Evolutionary conservation across 2,329 filamentous ascomycete species (phyloP), one percentile per base, ranked within the genome.

Genomic region (Fusarium robinianum): DNA sequence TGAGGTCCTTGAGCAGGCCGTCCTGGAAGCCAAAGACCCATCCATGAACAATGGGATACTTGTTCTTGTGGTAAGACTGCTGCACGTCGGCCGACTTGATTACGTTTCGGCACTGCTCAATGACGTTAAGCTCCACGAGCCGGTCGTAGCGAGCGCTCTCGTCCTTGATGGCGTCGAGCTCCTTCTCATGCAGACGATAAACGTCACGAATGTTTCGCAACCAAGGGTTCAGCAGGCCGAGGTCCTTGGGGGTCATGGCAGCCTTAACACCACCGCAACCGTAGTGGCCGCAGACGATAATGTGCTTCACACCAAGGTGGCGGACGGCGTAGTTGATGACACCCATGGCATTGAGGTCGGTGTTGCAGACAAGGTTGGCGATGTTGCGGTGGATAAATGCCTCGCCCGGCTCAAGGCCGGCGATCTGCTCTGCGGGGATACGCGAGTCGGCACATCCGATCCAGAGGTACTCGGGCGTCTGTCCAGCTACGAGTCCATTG

Each of bases 331-430:
- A 96, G 66, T 94, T 84, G 70, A 96, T 88, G 60, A 95, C 90
- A 66, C 81, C 81, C 67, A 88, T 84, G 35, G 84, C 83, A 68
- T 84, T 90, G 63, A 95, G 79, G 66, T 96, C 91, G 53, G 83
- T 85, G 64, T 84, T 82, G 71, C 83, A 83, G 44, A 95, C 79
- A 55, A 95, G 78, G 75, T 96, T 96, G 72, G 90, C 90, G 68
- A 96, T 95, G 65, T 96, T 96, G 70, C 91, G 88, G 77, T 95
- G 90, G 57, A 95, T 86, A 69, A 96, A 96, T 61, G 92, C 86
- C 70, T 96, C 89, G 58, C 90, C 90, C n/a, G 90, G 88, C 63
- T 87, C 77, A 43, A 92, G 80, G 55, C 87, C 85, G 32, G 90
- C 83, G 67, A 96, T 84, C 63, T 88, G 88, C 63, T 91, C 92